Percentiles rank a stretch among this genome's conserved stretches.
Conservation (phyloP, 1,284 basidiomycete species). For the Heterobasidion parviporum region DNA sequence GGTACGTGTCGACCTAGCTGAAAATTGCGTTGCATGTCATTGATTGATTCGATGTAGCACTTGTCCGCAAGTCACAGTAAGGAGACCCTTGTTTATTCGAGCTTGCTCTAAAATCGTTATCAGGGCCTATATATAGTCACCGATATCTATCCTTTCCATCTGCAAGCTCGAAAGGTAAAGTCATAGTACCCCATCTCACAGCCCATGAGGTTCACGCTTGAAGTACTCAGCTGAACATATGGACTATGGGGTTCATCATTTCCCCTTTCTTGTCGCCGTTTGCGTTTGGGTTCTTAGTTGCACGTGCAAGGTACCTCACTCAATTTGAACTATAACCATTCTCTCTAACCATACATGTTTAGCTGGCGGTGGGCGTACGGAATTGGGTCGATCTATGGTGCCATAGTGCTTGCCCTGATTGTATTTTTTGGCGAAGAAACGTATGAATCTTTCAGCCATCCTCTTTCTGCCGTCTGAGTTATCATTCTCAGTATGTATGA, state of each 20-base stretch:
- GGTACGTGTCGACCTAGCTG: constrained; percentile 27
- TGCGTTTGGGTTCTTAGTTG: constrained; percentile 62
- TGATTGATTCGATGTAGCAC: constrained; percentile 29
- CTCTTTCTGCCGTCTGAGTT: neutral
- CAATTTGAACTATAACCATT: too few relatives aligned
- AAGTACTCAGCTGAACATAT: constrained; percentile 46
- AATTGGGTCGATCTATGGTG: constrained; percentile 52
- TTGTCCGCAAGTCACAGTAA: constrained; percentile 61
- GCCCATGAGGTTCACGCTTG: constrained; percentile 45
- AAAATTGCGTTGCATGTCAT: neutral
- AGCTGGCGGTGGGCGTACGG: constrained; percentile 72
- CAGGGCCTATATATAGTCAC: constrained; percentile 60
- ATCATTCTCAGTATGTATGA: constrained; percentile 49
- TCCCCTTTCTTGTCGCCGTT: constrained; percentile 64
- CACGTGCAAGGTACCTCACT: constrained; percentile 34
- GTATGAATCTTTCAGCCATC: constrained; percentile 25
- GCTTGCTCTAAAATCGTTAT: neutral
- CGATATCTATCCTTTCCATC: constrained; percentile 69
- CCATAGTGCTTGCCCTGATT: constrained; percentile 49
- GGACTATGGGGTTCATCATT: constrained; percentile 66
- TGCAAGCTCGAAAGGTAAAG: constrained; percentile 60
- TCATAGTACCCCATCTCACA: constrained; percentile 50
- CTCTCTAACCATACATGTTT: neutral
- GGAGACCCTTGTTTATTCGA: neutral
- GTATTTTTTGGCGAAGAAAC: constrained; percentile 57